Conservation (phyloP, 805 yeast species). For the Candida maesae region DNA sequence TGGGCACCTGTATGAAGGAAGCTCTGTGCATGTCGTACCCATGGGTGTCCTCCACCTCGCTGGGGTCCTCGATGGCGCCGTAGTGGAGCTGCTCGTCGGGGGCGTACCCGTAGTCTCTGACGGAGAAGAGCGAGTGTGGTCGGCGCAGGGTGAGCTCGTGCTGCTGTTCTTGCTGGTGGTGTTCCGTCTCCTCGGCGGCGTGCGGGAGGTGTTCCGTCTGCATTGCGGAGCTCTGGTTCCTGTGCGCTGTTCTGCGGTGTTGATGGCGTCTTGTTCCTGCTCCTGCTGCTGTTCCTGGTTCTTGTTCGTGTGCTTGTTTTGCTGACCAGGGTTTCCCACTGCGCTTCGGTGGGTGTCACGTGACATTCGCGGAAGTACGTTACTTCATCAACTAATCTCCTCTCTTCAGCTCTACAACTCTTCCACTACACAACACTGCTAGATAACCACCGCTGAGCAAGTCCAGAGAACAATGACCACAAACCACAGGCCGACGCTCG, state of each 20-base stretch:
- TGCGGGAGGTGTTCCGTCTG: neutral
- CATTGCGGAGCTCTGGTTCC: too few relatives aligned
- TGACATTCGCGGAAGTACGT: too few relatives aligned
- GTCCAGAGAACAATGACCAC: constrained; percentile 54
- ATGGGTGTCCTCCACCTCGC: neutral
- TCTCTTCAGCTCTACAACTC: too few relatives aligned
- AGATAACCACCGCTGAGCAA: neutral
- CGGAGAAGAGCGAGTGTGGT: constrained; percentile 35
- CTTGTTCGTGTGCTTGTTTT: too few relatives aligned
- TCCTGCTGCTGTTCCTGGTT: too few relatives aligned
- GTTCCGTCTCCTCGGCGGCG: neutral
- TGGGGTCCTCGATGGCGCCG: constrained; percentile 27
- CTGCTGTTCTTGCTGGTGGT: neutral
- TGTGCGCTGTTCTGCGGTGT: too few relatives aligned
- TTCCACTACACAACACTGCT: too few relatives aligned
- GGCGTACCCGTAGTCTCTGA: constrained; percentile 82
- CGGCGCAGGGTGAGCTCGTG: constrained; percentile 1
- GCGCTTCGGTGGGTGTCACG: too few relatives aligned
- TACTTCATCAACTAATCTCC: too few relatives aligned
- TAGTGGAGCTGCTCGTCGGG: constrained; percentile 64
- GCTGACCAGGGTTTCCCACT: too few relatives aligned
- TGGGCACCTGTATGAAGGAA: constrained; percentile 20
- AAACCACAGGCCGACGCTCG: constrained; percentile 67
- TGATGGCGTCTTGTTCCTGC: too few relatives aligned
- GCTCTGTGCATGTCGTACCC: constrained; percentile 7